Base-by-base conservation (phyloP, 192 early-diverging fungal species). In the Coemansia sp. region DNA sequence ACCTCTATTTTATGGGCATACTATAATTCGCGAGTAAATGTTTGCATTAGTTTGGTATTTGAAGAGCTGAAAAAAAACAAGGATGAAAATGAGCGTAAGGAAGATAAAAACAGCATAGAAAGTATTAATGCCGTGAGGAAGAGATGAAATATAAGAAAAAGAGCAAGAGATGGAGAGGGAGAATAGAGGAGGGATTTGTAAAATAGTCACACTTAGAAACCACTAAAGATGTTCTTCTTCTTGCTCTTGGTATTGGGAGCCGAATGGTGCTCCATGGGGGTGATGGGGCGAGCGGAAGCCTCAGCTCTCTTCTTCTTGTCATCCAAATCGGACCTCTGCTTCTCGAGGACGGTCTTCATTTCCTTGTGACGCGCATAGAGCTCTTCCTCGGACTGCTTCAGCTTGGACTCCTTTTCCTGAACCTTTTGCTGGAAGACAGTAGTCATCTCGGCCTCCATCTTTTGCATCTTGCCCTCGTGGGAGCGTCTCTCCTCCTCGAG, bases 371-470 rank as follows among this genome's bases (percentile, higher is more conserved):
- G 93, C 19, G 95, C 93, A 76, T 95, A 93, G 36, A 99, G 84
- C 85, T 91, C 97, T 65, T 96, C 95, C 78, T 99, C 97, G 45
- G 89, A 90, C 75, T 95, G 94, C 85, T 96, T 99, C 63, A 99
- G 85, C 84, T 97, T 97, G 68, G 93, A 82, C 76, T 99, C 95
- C 84, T 97, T 97, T 83, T 99, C 97, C 61, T 94, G 91, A 4
- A 99, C 97, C 87, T 99, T 97, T 62, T 94, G 92, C 81, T 95
- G 92, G 90, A 99, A 99, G 49, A 99, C 97, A 46, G 89, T 85
- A 79, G 94, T 95, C 97, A 99, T 99, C 81, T 99, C 97, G 33
- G 89, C 87, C 75, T 99, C 95, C 97, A 99, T 97, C 86, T 97
- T 96, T 50, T 89, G 85, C 84, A 99, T 86, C 85, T 97, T 97